Evolutionary conservation across 768 basidiomycete genomes (phyloP), one percentile per base, ranked within the genome.

Genomic region (Calocera cornea): DNA sequence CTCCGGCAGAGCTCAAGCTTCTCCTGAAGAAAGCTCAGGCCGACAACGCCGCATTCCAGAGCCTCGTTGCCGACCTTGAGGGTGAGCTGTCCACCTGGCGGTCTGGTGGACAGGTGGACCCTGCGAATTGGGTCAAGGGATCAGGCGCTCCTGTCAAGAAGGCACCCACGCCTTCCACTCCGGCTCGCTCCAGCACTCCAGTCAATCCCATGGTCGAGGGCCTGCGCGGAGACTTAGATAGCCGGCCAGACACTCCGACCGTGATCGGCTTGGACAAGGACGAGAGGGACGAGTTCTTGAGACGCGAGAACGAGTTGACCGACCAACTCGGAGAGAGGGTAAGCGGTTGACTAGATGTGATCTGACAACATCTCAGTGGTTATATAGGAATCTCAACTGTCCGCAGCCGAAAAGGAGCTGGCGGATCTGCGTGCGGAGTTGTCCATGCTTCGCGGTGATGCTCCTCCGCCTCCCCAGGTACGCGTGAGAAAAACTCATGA

Each of bases 201-300:
- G 81, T 88, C 49, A 87, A 88, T 75, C 88, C 89, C 67, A 78
- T 80, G 63, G 77, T 92, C 36, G 87, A 93, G 73, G 83, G 88
- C 50, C 77, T 93, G 65, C 81, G 87, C 64, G 79, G 81, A 1
- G 91, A 90, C 41, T 74, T 89, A 41, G 87, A 89, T 68, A 92
- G 89, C 74, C 80, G 97, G 67, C 94, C 95, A 29, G 89, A 91
- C 75, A 98, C 97, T 17, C 97, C 95, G 16, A 91, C 90, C 7
- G 89, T 89, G 44, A 82, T 89, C 66, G 87, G 87, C 24, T 76
- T 98, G 71, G 95, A 97, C 70, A 93, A 94, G 80, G 97, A 98
- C 73, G 97, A 99, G 78, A 81, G 95, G 68, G 97, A 99, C 71
- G 97, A 98, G 65, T 99, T 98, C 83, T 78, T 99, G 77, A 87